phyloP scores from a whole-genome alignment of 2,329 filamentous ascomycete genomes.

The Calonectria hongkongensis region DNA sequence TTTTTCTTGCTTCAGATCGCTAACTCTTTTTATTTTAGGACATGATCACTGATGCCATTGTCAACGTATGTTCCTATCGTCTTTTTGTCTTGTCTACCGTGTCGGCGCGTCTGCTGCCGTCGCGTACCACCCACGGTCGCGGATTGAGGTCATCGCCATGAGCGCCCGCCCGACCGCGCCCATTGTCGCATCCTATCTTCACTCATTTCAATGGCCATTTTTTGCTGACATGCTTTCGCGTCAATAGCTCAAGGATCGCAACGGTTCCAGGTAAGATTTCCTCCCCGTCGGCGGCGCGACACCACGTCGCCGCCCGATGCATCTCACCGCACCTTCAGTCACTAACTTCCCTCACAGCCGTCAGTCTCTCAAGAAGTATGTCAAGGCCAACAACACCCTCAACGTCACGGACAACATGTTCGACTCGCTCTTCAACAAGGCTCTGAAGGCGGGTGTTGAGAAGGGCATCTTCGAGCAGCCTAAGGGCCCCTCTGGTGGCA shows the following conservation, averaged over 20 bases:
- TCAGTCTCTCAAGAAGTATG: constrained; percentile 77
- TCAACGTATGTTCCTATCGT: constrained; percentile 70
- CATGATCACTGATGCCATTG: constrained; percentile 78
- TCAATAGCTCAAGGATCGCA: constrained; percentile 76
- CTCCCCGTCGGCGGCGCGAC: constrained; percentile 34
- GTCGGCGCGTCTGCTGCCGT: constrained; percentile 61
- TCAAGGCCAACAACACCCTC: constrained; percentile 73
- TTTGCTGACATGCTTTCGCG: constrained; percentile 63
- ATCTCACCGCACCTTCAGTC: constrained; percentile 23
- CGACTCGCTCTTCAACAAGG: constrained; percentile 88
- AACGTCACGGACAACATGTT: constrained; percentile 73
- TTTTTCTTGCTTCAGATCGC: constrained; percentile 21
- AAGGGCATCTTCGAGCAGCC: constrained; percentile 91
- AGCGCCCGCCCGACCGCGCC: constrained; percentile 37
- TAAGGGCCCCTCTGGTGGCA: constrained; percentile 92
- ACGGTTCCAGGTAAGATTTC: constrained; percentile 69
- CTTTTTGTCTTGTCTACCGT: constrained; percentile 50
- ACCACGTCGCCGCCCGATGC: constrained; percentile 30
- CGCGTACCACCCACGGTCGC: constrained; percentile 51
- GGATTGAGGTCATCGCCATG: constrained; percentile 51
- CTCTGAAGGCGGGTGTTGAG: constrained; percentile 87
- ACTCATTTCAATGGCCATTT: constrained; percentile 41
- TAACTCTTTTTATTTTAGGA: constrained; percentile 64
- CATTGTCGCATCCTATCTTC: constrained; percentile 36
- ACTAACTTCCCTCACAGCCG: constrained; percentile 64